Conservation (phyloP, 805 yeast genomes). For the Maudiozyma pseudohumilis region DNA sequence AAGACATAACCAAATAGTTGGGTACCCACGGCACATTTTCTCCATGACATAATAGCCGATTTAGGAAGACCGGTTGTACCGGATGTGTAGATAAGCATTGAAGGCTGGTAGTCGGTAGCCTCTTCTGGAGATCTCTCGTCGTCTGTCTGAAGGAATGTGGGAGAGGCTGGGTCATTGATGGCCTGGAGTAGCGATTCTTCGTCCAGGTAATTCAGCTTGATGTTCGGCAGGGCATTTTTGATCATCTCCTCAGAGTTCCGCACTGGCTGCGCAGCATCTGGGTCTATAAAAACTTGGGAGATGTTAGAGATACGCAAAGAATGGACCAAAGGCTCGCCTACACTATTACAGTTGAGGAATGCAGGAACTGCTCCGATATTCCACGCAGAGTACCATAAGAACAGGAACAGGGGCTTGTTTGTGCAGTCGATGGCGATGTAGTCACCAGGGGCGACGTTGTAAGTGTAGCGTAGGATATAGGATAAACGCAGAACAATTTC, state of each 20-base stretch:
- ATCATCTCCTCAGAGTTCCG: conserved; percentile 39
- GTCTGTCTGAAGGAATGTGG: conserved; percentile 46
- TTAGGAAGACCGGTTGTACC: conserved; percentile 95
- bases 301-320: conserved; percentile 64
- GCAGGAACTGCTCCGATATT: conserved; percentile 86
- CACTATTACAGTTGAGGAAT: conserved; percentile 70
- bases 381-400: conserved; percentile 83
- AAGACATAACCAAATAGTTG: conserved; percentile 60
- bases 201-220: conserved; percentile 40
- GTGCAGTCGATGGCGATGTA: conserved; percentile 66
- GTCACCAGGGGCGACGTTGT: conserved; percentile 56
- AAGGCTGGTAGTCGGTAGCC: conserved; percentile 51
- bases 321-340: conserved; percentile 67
- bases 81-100: conserved; percentile 74
- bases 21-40: conserved; percentile 67
- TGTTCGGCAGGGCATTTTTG: conserved; percentile 28
- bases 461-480: conserved; percentile 49
- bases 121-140: conserved; percentile 43
- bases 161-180: conserved; percentile 34
- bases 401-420: conserved; percentile 72
- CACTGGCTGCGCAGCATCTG: conserved; percentile 48
- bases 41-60: conserved; percentile 89
- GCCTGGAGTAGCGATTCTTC: conserved; percentile 38
- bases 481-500: conserved; percentile 58
- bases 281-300: conserved; percentile 61